phyloP scores from a whole-genome alignment of 1,284 basidiomycete species.

The Phylloporus gajari region DNA sequence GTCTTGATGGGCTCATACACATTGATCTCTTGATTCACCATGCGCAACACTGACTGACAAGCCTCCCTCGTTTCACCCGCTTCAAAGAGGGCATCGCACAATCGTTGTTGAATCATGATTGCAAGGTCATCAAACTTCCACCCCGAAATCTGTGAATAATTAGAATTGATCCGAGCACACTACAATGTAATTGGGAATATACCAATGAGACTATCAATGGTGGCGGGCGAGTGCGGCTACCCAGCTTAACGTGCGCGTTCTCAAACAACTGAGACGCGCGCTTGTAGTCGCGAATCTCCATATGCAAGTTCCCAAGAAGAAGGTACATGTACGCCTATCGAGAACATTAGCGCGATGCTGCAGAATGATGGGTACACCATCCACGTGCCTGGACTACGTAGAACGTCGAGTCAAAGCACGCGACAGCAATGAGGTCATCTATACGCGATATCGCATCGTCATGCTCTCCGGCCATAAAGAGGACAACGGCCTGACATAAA shows the following conservation, averaged over 20 bases:
- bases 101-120: background rate
- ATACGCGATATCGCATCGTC: constrained; percentile 13
- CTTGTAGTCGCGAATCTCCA: background rate
- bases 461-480: no score
- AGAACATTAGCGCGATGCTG: background rate
- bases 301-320: background rate
- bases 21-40: background rate
- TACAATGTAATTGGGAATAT: no score
- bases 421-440: constrained; percentile 2
- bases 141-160: background rate
- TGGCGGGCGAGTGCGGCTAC: background rate
- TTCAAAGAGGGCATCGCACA: background rate
- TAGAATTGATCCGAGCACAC: background rate
- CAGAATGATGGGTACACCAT: background rate
- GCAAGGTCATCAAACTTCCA: background rate
- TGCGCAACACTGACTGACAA: background rate
- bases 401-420: background rate
- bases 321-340: constrained; percentile 6
- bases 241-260: background rate
- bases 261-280: no score
- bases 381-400: constrained; percentile 6
- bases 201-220: no score
- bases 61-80: background rate
- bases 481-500: constrained; percentile 14
- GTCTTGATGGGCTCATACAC: background rate